Conservation (phyloP, 805 yeast genomes). For the Myxozyma neotropica region DNA sequence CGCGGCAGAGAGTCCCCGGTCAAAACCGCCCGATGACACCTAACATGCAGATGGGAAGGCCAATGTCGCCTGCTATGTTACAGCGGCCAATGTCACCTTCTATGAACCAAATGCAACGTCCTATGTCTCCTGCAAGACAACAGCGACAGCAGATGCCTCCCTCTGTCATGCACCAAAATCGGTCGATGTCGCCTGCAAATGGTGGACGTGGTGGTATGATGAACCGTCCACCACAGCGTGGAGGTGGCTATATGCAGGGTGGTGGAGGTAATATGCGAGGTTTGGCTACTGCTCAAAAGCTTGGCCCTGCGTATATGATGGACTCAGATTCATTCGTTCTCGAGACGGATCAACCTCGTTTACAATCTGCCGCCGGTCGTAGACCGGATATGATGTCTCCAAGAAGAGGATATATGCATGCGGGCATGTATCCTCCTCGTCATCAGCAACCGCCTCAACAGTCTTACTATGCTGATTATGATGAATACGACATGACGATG, state of each 20-base stretch:
- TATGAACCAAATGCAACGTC: neutral
- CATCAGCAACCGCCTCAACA: neutral
- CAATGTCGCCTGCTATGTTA: slow-evolving; percentile 9
- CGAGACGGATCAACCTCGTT: neutral
- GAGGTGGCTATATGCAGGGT: neutral
- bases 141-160: neutral
- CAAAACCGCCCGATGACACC: neutral
- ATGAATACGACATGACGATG: slow-evolving; percentile 11
- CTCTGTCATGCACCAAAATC: neutral
- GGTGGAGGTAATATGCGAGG: neutral
- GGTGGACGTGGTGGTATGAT: slow-evolving; percentile 4
- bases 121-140: slow-evolving; percentile 1
- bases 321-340: slow-evolving; percentile 1
- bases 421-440: neutral
- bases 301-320: slow-evolving; percentile 9
- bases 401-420: neutral
- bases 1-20: neutral
- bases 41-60: neutral
- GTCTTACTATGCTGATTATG: neutral
- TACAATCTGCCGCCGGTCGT: neutral
- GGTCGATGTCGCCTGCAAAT: slow-evolving; percentile 8
- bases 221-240: neutral
- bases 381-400: slow-evolving; percentile 7
- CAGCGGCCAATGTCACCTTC: slow-evolving; percentile 3
- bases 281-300: neutral